Conservation (phyloP, 306 rosid species). For the Cucumis cinereus region DNA sequence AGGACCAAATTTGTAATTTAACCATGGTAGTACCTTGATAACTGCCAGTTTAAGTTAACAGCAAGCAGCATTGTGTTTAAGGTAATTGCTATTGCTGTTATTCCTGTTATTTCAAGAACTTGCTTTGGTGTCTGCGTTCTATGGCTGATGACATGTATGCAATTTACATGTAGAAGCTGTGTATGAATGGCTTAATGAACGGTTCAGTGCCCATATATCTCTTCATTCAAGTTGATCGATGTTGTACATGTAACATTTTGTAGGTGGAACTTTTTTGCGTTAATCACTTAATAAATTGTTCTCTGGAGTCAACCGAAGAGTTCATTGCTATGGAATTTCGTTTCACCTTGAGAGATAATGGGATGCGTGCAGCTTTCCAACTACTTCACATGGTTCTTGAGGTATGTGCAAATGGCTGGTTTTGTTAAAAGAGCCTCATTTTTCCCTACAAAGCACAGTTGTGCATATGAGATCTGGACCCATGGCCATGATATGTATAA, state of each 20-base stretch:
- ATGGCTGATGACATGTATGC: not conserved
- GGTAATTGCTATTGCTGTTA: not conserved
- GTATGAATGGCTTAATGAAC: slow-evolving; percentile 79
- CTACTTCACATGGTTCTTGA: slow-evolving; percentile 98
- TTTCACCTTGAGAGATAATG: slow-evolving; percentile 86
- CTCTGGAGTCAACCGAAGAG: slow-evolving; percentile 96
- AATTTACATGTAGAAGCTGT: slow-evolving; percentile 34
- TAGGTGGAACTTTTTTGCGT: slow-evolving; percentile 99
- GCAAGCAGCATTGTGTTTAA: not conserved
- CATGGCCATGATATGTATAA: not conserved
- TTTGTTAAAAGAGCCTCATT: not conserved
- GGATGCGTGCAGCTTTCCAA: slow-evolving; percentile 98
- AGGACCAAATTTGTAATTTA: no score
- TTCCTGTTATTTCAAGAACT: not conserved
- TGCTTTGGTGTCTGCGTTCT: not conserved
- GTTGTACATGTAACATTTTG: not conserved
- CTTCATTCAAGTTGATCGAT: not conserved
- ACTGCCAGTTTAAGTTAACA: not conserved
- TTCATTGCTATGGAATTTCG: slow-evolving; percentile 98
- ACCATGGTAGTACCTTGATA: not conserved
- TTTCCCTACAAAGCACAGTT: not conserved
- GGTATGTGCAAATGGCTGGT: slow-evolving; percentile 28
- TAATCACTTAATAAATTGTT: slow-evolving; percentile 90
- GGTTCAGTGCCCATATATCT: slow-evolving; percentile 60
- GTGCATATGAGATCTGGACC: not conserved